A percentile compares a stretch with the other conserved stretches of the same genome.
Conservation (phyloP, 1,284 basidiomycete species). For the Marasmius oreades region DNA sequence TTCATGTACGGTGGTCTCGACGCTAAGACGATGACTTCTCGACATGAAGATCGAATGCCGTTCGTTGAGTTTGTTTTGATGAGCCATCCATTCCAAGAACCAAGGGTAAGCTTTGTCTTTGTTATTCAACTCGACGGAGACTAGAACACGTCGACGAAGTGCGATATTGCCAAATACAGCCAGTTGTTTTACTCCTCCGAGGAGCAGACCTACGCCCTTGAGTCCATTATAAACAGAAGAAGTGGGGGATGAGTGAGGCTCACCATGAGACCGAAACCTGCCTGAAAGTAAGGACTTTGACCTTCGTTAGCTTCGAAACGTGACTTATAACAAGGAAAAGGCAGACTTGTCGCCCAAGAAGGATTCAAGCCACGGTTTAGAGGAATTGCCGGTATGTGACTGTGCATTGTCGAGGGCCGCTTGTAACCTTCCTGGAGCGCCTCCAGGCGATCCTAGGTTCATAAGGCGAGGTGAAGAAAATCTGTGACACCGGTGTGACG, state of each 20-base stretch:
- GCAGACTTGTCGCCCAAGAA: slow-evolving; percentile 53
- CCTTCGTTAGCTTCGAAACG: slow-evolving; percentile 19
- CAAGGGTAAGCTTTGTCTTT: slow-evolving; percentile 95
- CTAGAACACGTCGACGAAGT: slow-evolving; percentile 87
- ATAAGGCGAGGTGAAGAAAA: neutral
- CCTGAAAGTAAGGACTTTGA: slow-evolving; percentile 90
- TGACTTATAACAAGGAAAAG: neutral
- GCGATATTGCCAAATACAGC: slow-evolving; percentile 68
- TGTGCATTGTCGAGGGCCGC: neutral
- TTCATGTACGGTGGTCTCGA: slow-evolving; percentile 89
- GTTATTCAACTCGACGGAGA: slow-evolving; percentile 95
- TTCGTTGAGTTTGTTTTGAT: slow-evolving; percentile 26
- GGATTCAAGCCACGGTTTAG: slow-evolving; percentile 22
- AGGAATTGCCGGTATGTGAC: neutral
- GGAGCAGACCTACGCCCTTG: slow-evolving; percentile 83
- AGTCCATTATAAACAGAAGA: slow-evolving; percentile 3
- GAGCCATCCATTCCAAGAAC: slow-evolving; percentile 97
- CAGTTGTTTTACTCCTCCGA: slow-evolving; percentile 73
- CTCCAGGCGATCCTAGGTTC: neutral
- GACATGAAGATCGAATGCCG: slow-evolving; percentile 43
- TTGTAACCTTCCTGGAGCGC: neutral
- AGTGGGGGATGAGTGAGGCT: slow-evolving; percentile 17
- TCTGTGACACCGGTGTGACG: too few species aligned
- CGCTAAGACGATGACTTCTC: slow-evolving; percentile 88
- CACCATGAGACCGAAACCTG: slow-evolving; percentile 95